phyloP scores from a whole-genome alignment of 257 asterid genomes.

The Capsicum pubescens region DNA sequence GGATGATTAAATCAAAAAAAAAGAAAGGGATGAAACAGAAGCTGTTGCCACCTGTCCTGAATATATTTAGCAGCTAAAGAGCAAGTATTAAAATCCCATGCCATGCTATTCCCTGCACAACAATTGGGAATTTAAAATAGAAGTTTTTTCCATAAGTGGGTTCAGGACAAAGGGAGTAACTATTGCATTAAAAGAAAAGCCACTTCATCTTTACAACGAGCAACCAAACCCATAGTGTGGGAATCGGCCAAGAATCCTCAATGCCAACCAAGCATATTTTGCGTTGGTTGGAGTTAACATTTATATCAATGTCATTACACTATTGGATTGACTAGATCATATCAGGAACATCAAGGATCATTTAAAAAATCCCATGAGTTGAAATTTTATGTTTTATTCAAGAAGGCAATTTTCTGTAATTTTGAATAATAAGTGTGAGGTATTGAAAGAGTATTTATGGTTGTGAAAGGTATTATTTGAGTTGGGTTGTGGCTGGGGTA shows the following conservation, averaged over 20 bases:
- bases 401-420: neutral
- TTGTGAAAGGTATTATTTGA: neutral
- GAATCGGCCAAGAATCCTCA: neutral
- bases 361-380: neutral
- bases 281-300: neutral
- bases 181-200: conserved; percentile 5
- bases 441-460: neutral
- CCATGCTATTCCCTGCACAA: neutral
- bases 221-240: neutral
- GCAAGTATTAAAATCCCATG: neutral
- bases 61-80: neutral
- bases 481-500: neutral
- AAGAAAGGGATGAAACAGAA: neutral
- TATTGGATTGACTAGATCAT: neutral
- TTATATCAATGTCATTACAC: neutral
- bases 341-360: neutral
- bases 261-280: neutral
- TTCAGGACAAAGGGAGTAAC: neutral
- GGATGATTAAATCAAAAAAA: neutral
- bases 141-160: neutral
- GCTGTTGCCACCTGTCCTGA: neutral
- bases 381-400: neutral
- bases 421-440: neutral
- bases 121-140: neutral
- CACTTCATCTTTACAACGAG: neutral